A percentile compares a stretch with the other conserved stretches of the same genome.
Conservation (phyloP, 1,139 yeast genomes). For the Sugiyamaella xylanicola region DNA sequence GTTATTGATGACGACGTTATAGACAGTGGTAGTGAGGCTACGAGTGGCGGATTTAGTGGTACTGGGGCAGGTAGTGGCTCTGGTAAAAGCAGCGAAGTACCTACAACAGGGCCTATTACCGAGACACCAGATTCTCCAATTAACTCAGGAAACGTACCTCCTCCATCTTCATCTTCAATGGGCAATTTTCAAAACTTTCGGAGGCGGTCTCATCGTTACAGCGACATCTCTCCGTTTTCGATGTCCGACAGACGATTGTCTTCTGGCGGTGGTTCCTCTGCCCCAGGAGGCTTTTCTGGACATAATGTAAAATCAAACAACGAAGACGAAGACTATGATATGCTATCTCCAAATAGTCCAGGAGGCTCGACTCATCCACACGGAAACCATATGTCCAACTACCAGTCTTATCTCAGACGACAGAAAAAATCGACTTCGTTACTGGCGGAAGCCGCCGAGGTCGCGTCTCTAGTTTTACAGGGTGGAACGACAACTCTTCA, state of each 20-base stretch:
- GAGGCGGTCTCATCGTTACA: slow-evolving; percentile 6
- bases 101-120: background rate
- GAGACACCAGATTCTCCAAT: background rate
- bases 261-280: background rate
- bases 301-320: background rate
- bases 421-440: slow-evolving; percentile 20
- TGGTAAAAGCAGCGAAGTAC: background rate
- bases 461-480: slow-evolving; percentile 28
- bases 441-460: slow-evolving; percentile 30
- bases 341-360: slow-evolving; percentile 9
- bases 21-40: slow-evolving; percentile 6
- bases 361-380: background rate
- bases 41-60: background rate
- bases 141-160: slow-evolving; percentile 4
- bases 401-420: background rate
- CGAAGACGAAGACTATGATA: slow-evolving; percentile 15
- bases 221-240: slow-evolving; percentile 15
- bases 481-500: slow-evolving; percentile 11
- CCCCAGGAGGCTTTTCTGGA: background rate
- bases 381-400: background rate
- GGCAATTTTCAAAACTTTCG: slow-evolving; percentile 8
- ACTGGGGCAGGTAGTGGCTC: background rate
- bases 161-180: slow-evolving; percentile 8
- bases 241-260: slow-evolving; percentile 11
- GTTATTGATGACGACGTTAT: slow-evolving; percentile 16